phyloP scores from a whole-genome alignment of 768 basidiomycete species.

The Dioszegia crocea region DNA sequence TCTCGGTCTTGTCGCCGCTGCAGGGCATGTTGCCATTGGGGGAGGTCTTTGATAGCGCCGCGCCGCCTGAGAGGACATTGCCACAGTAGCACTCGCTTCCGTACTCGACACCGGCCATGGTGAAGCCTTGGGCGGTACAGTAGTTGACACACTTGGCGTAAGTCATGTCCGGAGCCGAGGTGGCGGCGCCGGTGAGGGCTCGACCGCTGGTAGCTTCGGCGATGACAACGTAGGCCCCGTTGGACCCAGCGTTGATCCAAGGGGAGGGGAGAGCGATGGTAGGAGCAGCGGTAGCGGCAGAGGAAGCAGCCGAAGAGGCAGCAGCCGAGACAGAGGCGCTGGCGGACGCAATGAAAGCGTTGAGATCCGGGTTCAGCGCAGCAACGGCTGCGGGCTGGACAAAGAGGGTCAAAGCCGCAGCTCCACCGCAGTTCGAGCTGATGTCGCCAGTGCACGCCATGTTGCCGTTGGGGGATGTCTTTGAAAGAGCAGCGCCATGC shows the following conservation, averaged over 20 bases:
- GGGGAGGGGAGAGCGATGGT: neutral
- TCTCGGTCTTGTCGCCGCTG: conserved; percentile 21
- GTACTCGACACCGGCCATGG: conserved; percentile 28
- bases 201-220: conserved; percentile 29
- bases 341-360: conserved; percentile 4
- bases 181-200: conserved; percentile 34
- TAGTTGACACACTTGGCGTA: conserved; percentile 23
- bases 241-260: neutral
- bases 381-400: conserved; percentile 11
- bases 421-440: conserved; percentile 24
- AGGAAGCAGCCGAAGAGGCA: no score
- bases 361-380: conserved; percentile 9
- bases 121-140: conserved; percentile 30
- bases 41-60: conserved; percentile 15
- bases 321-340: neutral
- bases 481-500: conserved; percentile 22
- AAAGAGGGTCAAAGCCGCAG: conserved; percentile 22
- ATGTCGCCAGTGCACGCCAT: conserved; percentile 39
- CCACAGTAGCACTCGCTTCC: conserved; percentile 32
- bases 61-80: conserved; percentile 21
- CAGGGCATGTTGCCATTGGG: conserved; percentile 33
- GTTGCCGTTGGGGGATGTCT: conserved; percentile 14
- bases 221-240: conserved; percentile 8
- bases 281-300: neutral
- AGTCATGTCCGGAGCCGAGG: conserved; percentile 29